These are phyloP conservation scores for Coffea canephora DNA, from an alignment of 257 asterid genomes.

Conservation along the genomic window DNA sequence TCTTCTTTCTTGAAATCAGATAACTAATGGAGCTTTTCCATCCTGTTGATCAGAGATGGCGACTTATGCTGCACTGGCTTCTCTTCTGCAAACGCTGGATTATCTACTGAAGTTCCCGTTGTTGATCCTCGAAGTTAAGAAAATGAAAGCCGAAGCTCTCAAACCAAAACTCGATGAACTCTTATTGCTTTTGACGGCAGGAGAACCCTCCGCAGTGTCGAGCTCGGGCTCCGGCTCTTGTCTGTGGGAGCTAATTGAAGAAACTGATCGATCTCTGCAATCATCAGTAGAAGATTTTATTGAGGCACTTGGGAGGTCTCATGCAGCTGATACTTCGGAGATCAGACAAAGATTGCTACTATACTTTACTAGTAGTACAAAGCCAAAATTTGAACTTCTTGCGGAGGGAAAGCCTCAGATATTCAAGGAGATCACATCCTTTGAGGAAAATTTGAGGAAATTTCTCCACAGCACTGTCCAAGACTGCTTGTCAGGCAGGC, in stretches of 20 bases:
- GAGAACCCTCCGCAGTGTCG: too few species aligned
- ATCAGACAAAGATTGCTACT: too few species aligned
- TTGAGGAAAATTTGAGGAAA: not conserved
- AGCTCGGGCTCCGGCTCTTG: too few species aligned
- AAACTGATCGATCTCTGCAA: not conserved
- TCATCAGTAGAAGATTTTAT: not conserved
- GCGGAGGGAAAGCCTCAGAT: not conserved
- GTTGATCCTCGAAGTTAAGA: not conserved
- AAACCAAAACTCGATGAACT: too few species aligned
- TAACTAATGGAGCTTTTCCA: too few species aligned
- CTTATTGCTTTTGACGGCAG: too few species aligned
- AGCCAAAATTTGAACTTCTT: not conserved
- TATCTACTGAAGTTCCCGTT: not conserved
- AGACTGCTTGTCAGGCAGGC: not conserved
- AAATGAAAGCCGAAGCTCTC: not conserved
- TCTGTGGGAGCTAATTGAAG: not conserved
- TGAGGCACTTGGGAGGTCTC: not conserved
- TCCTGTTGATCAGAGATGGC: too few species aligned
- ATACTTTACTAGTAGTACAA: too few species aligned
- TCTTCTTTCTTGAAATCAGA: too few species aligned
- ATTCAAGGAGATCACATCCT: not conserved
- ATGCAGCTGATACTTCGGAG: not conserved
- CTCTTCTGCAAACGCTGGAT: not conserved
- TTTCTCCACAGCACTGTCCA: not conserved
- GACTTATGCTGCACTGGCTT: not conserved